Evolutionary conservation across 176 grass and related monocot genomes (phyloP).

Genomic region (Zoysia japonica): DNA sequence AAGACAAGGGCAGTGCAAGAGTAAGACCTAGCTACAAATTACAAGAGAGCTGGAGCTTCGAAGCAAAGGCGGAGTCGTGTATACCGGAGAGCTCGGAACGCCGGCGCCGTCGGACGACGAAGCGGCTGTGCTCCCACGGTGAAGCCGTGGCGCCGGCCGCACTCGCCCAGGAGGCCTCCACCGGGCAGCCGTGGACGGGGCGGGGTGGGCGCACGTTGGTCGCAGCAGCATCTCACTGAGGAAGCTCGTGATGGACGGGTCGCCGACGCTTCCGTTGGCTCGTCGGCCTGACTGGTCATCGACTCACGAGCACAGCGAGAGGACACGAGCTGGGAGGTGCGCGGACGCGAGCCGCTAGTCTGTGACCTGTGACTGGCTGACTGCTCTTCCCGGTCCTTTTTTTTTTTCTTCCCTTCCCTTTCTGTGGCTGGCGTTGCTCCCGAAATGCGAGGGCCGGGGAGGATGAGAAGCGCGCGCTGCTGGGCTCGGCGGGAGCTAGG

Average conservation of each 20-base stretch:
- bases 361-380: too few species aligned
- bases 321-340: not conserved
- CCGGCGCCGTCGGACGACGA: slow-evolving; percentile 25
- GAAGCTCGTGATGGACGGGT: not conserved
- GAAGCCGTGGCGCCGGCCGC: not conserved
- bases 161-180: slow-evolving; percentile 24
- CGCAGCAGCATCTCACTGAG: slow-evolving; percentile 34
- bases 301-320: not conserved
- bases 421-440: not conserved
- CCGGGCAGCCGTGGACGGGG: slow-evolving; percentile 5
- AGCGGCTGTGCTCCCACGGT: slow-evolving; percentile 10
- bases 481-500: too few species aligned
- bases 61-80: not conserved
- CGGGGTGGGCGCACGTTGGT: slow-evolving; percentile 11
- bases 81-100: slow-evolving; percentile 19
- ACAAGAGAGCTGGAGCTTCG: not conserved
- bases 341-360: too few species aligned
- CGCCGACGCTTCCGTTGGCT: not conserved
- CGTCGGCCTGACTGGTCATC: not conserved
- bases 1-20: slow-evolving; percentile 15
- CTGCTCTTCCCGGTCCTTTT: not conserved
- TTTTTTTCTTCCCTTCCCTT: too few species aligned
- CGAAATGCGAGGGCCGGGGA: not conserved
- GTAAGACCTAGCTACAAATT: not conserved
- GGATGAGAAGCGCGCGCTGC: not conserved